phyloP scores from a whole-genome alignment of 345 rosid genomes.

The Eucalyptus pauciflora region DNA sequence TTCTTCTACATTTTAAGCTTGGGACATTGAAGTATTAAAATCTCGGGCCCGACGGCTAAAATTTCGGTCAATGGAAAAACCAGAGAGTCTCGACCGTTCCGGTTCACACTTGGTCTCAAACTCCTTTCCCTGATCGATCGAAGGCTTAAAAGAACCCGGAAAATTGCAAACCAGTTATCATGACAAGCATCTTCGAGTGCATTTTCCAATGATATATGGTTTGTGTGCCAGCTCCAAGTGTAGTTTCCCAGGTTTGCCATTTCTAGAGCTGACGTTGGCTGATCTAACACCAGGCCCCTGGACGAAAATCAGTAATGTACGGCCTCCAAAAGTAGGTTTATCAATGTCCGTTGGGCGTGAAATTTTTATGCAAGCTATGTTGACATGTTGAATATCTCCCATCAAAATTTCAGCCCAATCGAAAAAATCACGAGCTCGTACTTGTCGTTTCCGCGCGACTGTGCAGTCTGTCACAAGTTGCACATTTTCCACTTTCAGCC shows the following conservation, averaged over 20 bases:
- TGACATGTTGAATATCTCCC: neutral
- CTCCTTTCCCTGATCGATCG: no score
- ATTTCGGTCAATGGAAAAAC: neutral
- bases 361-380: neutral
- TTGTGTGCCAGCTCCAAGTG: neutral
- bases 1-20: no score
- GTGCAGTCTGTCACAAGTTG: neutral
- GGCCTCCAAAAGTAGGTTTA: neutral
- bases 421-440: fast-evolving
- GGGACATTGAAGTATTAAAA: no score
- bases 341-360: neutral
- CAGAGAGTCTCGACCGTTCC: fast-evolving
- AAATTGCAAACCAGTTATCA: no score
- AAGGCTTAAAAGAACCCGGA: no score
- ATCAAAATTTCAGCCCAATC: neutral
- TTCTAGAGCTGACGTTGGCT: fast-evolving
- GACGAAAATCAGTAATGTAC: neutral
- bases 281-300: neutral
- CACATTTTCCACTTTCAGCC: neutral
- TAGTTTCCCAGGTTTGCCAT: neutral
- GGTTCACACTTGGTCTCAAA: no score
- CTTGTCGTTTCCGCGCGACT: fast-evolving
- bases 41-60: no score
- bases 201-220: no score
- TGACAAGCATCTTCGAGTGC: no score